Base-by-base conservation (phyloP, 176 grass and related monocot genomes). In the Echinochloa phyllopogon region DNA sequence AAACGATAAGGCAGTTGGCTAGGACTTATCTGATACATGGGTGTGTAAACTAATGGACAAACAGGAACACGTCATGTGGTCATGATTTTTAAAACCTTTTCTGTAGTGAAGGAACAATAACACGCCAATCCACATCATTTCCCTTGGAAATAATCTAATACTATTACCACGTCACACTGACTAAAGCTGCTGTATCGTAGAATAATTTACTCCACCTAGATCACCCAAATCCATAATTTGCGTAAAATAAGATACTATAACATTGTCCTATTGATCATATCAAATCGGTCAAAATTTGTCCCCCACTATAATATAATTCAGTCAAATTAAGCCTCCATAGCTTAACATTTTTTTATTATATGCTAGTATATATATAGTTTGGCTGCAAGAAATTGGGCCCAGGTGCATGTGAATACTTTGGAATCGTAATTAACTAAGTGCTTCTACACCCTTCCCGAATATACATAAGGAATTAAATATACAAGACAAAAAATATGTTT, bases 311-410 rank as follows among this genome's bases (percentile, higher is more conserved):
- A 73, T 83, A 60, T 50, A 83, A 43, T 83, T 83, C 67, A 69
- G 80, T 90, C 89, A 90, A 87, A 83, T 90, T 90, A 79, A 18
- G 74, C 43, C 48, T 56, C 55, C 14, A 50, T 72, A 77, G 65
- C 10, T 24, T 65, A 61, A 8, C 60, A 16, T 20, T 72, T 56
- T 81, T 51, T 37, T 50, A 71, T 65, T 39, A 45, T 69, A 25
- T 29, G 40, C 79, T 43, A 17, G 55, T 24, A 78, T 53, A 66
- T 85, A 65, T 62, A 74, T 33, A 68, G 33, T 74, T 73, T 47
- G 42, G 49, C 73, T 51, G 82, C 59, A 3, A 61, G 25, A 71
- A 83, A 79, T 61, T 74, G 48, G 84, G 23, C 74, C 79, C 68
- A 42, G 52, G 42, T 68, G 72, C 83, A 90, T 82, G 75, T 84